Evolutionary conservation across 2,329 filamentous ascomycete species (phyloP).

Genomic region (Gaeumannomyces tritici): DNA sequence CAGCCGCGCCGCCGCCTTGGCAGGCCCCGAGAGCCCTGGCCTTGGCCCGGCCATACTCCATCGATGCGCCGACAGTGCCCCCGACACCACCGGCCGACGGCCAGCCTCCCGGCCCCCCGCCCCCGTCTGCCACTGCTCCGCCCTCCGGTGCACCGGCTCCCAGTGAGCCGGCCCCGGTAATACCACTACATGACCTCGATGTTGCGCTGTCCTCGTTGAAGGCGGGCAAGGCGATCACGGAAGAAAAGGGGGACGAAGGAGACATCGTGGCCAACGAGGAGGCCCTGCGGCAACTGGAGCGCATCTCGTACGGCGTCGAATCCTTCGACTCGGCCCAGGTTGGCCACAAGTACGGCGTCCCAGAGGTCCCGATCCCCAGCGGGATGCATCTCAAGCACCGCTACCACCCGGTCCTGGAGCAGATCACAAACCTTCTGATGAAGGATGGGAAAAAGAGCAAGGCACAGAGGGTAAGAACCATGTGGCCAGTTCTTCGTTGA

Average conservation of each 20-base stretch:
- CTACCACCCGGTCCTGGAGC: conserved; percentile 76
- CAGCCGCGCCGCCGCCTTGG: conserved; percentile 8
- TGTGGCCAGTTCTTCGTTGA: neutral
- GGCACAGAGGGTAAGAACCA: conserved; percentile 68
- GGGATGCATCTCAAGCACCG: conserved; percentile 61
- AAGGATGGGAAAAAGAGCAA: conserved; percentile 77
- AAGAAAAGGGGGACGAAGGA: conserved; percentile 15
- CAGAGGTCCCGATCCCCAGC: conserved; percentile 54
- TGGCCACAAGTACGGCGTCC: conserved; percentile 73
- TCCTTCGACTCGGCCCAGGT: conserved; percentile 20
- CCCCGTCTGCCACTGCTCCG: neutral
- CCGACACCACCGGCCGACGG: neutral
- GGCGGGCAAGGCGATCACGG: conserved; percentile 6
- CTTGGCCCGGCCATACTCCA: conserved; percentile 2
- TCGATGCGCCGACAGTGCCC: neutral
- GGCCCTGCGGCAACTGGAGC: conserved; percentile 24
- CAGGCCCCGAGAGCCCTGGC: conserved; percentile 5
- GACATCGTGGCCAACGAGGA: conserved; percentile 33
- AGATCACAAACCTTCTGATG: conserved; percentile 90
- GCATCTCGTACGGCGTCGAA: conserved; percentile 21
- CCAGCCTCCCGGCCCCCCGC: neutral
- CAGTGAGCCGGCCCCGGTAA: neutral
- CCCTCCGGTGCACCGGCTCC: neutral
- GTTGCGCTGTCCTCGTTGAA: conserved; percentile 4
- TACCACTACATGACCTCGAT: neutral